Evolutionary conservation across 495 filamentous ascomycete genomes (phyloP).

Genomic region (Penicillium lividum): DNA sequence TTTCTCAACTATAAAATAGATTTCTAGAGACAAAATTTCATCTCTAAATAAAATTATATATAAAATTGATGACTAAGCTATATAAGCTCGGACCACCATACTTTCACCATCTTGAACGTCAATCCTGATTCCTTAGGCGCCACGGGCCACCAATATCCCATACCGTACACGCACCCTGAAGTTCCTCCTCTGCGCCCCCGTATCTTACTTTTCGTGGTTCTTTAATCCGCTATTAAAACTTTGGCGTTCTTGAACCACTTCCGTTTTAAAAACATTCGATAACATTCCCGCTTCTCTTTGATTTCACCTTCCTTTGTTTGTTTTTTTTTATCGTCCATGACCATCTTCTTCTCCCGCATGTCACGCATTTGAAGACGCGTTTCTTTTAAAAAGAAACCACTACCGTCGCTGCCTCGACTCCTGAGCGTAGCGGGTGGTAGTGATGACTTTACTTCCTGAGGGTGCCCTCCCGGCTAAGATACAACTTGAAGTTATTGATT

Average conservation of each 20-base stretch:
- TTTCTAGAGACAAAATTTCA: background rate
- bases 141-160: background rate
- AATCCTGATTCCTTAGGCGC: background rate
- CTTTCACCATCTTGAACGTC: background rate
- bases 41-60: background rate
- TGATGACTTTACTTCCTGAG: background rate
- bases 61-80: background rate
- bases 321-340: background rate
- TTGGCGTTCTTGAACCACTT: no score
- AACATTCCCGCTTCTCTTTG: no score
- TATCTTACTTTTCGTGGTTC: background rate
- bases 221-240: background rate
- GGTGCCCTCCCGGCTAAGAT: background rate
- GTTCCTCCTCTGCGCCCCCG: background rate
- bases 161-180: background rate
- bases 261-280: no score
- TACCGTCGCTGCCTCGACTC: background rate
- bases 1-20: background rate
- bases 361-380: background rate
- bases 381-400: background rate
- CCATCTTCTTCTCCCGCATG: background rate
- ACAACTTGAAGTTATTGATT: background rate
- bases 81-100: background rate
- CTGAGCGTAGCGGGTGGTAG: background rate
- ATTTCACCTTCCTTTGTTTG: no score